Base-by-base conservation (phyloP, 106 monocot genomes). In the Platanthera guangdongensis region DNA sequence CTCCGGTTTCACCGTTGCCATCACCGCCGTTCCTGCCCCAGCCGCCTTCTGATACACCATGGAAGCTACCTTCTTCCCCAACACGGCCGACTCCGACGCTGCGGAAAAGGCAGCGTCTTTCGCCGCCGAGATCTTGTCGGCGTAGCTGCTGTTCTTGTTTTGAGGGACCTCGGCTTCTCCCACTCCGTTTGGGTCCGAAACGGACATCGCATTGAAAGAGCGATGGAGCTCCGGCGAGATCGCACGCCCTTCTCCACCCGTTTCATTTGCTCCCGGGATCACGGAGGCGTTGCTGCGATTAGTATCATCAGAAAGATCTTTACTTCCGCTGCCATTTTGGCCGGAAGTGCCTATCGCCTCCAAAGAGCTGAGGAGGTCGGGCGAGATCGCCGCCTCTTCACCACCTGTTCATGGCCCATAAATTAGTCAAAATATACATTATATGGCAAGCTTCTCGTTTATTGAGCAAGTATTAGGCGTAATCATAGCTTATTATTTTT, bases 141-240 rank as follows among this genome's bases (percentile, higher is more conserved):
- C n/a, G 59, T 59, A 59, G 19, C 19, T 59, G 19, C 19, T 59
- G 11, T 59, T 59, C 21, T 18, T 6, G 9, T 11, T 8, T 59
- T 59, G 5, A 7, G 3, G 1, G 9, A 21, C 7, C 3, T 19
- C 19, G 7, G 9, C 21, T 59, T 8, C 59, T 19, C 16, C 16
- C 21, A 21, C 9, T 1, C 2, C 19, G 19, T 59, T 59, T 1
- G n/a, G 18, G n/a, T 75, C 80, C 72, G 80, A 84, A 54, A 78
- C 81, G 13, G 68, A 0, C 84, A 90, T 83, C 12, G 68, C 52
- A 22, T 87, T 68, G 78, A 83, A 85, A 9, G 84, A 76, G 9
- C 57, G 75, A 28, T 73, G 72, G 1, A 87, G 63, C 21, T 22
- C 28, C 0, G 85, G 78, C 2, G 83, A 78, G 22, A 63, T 30